Evolutionary conservation across 2,329 filamentous ascomycete genomes (phyloP).

Genomic region (Exophiala phaeomuriformis): DNA sequence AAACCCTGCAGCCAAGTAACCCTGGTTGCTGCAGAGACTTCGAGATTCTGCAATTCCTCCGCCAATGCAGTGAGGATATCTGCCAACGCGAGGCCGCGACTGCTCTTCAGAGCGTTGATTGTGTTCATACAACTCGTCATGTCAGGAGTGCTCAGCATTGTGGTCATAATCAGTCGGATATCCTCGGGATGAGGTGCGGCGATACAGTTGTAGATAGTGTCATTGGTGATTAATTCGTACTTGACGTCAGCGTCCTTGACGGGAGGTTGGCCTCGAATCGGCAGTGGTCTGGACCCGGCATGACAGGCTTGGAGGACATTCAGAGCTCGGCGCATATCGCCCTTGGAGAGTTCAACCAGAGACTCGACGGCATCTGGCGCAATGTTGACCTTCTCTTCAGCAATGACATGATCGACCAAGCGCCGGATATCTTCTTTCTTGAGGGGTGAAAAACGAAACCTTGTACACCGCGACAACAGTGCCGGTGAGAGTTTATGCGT

Average conservation of each 20-base stretch:
- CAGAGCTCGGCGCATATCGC: constrained; percentile 89
- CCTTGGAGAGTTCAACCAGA: constrained; percentile 79
- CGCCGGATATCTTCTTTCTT: constrained; percentile 79
- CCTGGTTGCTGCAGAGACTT: constrained; percentile 79
- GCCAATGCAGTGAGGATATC: constrained; percentile 84
- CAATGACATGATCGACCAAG: constrained; percentile 81
- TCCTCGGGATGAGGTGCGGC: constrained; percentile 88
- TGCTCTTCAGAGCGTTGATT: constrained; percentile 77
- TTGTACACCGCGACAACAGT: constrained; percentile 82
- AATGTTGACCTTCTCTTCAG: constrained; percentile 80
- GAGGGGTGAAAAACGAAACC: constrained; percentile 89
- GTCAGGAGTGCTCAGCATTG: constrained; percentile 74
- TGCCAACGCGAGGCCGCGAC: constrained; percentile 79
- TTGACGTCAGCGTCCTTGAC: constrained; percentile 55
- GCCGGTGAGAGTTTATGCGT: constrained; percentile 95
- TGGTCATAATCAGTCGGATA: constrained; percentile 74
- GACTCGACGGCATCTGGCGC: constrained; percentile 71
- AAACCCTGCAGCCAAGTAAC: constrained; percentile 86
- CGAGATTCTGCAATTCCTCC: constrained; percentile 72
- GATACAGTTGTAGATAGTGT: constrained; percentile 93
- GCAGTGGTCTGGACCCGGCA: constrained; percentile 68
- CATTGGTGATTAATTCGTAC: constrained; percentile 81
- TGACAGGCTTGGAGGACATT: constrained; percentile 97
- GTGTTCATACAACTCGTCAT: constrained; percentile 83
- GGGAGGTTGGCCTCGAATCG: constrained; percentile 35